These are phyloP conservation scores for Corchorus capsularis DNA, from an alignment of 345 rosid genomes.

Conservation along the genomic window DNA sequence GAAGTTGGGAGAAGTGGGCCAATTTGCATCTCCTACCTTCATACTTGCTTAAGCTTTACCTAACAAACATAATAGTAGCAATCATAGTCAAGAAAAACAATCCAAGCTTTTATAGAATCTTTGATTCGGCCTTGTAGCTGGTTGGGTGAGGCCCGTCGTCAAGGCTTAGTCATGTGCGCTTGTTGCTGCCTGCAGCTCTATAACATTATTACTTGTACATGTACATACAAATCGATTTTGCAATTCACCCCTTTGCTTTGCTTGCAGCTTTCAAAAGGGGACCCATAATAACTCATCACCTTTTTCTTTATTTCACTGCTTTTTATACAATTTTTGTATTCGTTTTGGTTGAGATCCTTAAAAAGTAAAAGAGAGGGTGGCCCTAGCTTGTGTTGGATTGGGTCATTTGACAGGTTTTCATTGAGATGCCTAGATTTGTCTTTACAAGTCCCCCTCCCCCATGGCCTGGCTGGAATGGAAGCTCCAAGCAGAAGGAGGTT, in stretches of 20 bases:
- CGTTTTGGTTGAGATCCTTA: conserved; percentile 8
- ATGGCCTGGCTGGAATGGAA: conserved; percentile 10
- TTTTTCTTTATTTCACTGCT: background rate
- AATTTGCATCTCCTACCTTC: background rate
- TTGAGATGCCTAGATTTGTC: conserved; percentile 18
- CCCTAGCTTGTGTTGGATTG: background rate
- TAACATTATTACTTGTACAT: background rate
- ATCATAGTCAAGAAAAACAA: conserved; percentile 4
- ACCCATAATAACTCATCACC: background rate
- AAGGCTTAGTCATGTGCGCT: conserved; percentile 19
- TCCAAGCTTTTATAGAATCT: conserved; percentile 5
- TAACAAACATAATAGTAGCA: conserved; percentile 32
- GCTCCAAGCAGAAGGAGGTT: conserved; percentile 24
- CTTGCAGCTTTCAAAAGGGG: background rate
- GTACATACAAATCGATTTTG: background rate
- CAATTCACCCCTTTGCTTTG: background rate
- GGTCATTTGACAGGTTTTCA: background rate
- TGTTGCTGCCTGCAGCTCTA: background rate
- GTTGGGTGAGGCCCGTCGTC: background rate
- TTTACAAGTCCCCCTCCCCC: background rate
- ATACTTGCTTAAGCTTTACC: conserved; percentile 20
- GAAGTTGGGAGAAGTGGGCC: conserved; percentile 21
- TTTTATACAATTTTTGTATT: background rate
- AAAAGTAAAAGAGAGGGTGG: background rate
- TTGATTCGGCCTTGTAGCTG: background rate